phyloP scores from a whole-genome alignment of 805 yeast species.

The Yamadazyma phyllophila region DNA sequence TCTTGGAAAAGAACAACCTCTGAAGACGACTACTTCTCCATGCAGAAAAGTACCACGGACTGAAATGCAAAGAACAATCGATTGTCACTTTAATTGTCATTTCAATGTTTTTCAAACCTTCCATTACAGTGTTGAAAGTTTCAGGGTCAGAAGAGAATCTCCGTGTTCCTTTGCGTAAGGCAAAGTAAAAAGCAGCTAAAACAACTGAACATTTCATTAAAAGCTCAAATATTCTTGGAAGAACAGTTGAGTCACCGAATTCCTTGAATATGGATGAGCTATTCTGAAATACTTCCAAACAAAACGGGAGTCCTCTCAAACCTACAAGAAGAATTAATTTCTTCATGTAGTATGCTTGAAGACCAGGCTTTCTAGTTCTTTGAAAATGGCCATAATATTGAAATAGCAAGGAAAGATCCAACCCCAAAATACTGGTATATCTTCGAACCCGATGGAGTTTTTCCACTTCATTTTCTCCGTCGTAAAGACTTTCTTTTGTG shows the following conservation, averaged over 20 bases:
- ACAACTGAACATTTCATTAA: conserved; percentile 26
- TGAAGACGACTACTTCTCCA: conserved; percentile 64
- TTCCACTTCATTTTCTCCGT: neutral
- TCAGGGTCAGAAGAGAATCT: neutral
- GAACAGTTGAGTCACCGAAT: conserved; percentile 36
- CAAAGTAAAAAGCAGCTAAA: conserved; percentile 20
- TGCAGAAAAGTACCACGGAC: conserved; percentile 60
- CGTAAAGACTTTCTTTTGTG: neutral
- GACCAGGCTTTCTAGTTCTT: conserved; percentile 19
- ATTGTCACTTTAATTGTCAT: neutral
- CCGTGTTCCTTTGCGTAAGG: conserved; percentile 12
- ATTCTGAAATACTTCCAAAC: conserved; percentile 29
- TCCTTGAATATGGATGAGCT: conserved; percentile 30
- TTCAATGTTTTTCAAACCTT: neutral
- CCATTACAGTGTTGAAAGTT: neutral
- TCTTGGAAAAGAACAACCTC: conserved; percentile 1
- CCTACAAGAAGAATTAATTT: conserved; percentile 25
- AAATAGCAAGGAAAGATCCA: conserved; percentile 21
- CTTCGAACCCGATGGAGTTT: neutral
- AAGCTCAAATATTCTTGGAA: conserved; percentile 30
- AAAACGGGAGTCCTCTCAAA: conserved; percentile 31
- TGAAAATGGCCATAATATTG: conserved; percentile 42
- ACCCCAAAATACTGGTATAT: neutral
- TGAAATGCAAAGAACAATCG: conserved; percentile 24
- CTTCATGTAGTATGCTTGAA: conserved; percentile 33